Evolutionary conservation across 179 eudicot species (phyloP).

Genomic region (Sideroxylon spinosum): DNA sequence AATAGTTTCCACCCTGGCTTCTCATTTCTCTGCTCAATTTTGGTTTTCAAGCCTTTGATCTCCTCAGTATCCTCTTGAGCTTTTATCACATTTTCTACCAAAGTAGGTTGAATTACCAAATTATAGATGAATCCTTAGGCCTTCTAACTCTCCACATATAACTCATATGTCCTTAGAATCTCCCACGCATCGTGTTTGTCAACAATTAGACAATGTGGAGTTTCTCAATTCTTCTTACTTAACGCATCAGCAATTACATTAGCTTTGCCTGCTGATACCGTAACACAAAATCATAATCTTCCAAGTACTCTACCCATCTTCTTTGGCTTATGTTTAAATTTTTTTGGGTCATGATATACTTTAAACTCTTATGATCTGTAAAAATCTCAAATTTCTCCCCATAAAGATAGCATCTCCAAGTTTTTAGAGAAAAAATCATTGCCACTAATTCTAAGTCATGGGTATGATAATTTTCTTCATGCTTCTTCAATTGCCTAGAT

Average conservation of each 20-base stretch:
- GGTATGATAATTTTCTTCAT: neutral
- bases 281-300: neutral
- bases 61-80: too few species aligned
- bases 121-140: too few species aligned
- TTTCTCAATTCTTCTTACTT: neutral
- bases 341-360: neutral
- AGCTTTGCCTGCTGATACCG: neutral
- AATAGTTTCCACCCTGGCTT: too few species aligned
- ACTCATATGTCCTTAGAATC: neutral
- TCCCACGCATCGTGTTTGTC: neutral
- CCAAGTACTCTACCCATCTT: neutral
- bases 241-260: neutral
- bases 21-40: too few species aligned
- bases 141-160: too few species aligned
- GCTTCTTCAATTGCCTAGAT: neutral
- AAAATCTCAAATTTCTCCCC: neutral
- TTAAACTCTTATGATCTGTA: neutral
- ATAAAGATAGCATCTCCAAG: neutral
- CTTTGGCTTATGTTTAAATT: neutral
- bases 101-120: too few species aligned
- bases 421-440: neutral
- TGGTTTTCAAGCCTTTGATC: too few species aligned
- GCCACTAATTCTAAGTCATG: neutral
- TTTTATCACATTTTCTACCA: too few species aligned
- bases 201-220: neutral